Evolutionary conservation across 1,284 basidiomycete species (phyloP).

Genomic region (Boletus austroedulis): DNA sequence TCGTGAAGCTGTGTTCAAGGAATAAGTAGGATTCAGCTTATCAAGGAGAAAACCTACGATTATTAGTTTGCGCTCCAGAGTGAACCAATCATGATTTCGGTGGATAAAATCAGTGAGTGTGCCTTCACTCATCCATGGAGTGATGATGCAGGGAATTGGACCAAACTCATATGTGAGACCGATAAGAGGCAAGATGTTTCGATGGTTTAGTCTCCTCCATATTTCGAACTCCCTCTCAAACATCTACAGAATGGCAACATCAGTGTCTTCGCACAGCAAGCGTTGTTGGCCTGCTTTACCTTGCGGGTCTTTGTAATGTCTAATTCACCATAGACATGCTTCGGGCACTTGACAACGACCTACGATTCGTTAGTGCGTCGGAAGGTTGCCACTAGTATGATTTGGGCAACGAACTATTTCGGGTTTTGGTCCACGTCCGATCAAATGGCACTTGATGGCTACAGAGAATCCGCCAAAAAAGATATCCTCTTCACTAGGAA

Average conservation of each 20-base stretch:
- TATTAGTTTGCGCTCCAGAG: conserved; percentile 1
- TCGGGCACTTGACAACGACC: conserved; percentile 16
- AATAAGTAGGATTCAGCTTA: not conserved
- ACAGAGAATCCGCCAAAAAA: conserved; percentile 13
- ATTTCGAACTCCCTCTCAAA: conserved; percentile 9
- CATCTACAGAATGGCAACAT: not conserved
- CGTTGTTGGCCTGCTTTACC: conserved; percentile 1
- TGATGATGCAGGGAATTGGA: conserved; percentile 11
- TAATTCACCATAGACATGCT: not conserved
- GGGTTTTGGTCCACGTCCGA: conserved; percentile 4
- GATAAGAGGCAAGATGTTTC: conserved; percentile 11
- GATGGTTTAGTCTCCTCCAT: conserved; percentile 7
- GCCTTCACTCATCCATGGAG: conserved; percentile 12
- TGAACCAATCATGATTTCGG: conserved; percentile 2
- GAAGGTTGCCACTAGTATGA: not conserved
- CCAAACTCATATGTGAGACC: conserved; percentile 7
- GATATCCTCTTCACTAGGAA: conserved; percentile 9
- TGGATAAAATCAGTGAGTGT: conserved; percentile 8
- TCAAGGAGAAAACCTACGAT: conserved; percentile 1
- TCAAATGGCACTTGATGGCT: conserved; percentile 4
- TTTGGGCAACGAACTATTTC: conserved; percentile 11
- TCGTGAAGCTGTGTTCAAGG: conserved; percentile 4
- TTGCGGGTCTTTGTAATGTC: not conserved
- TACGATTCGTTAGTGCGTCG: not conserved
- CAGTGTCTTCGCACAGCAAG: not conserved